Evolutionary conservation across 1,284 basidiomycete genomes (phyloP).

Genomic region (Ceratobasidium sp.): DNA sequence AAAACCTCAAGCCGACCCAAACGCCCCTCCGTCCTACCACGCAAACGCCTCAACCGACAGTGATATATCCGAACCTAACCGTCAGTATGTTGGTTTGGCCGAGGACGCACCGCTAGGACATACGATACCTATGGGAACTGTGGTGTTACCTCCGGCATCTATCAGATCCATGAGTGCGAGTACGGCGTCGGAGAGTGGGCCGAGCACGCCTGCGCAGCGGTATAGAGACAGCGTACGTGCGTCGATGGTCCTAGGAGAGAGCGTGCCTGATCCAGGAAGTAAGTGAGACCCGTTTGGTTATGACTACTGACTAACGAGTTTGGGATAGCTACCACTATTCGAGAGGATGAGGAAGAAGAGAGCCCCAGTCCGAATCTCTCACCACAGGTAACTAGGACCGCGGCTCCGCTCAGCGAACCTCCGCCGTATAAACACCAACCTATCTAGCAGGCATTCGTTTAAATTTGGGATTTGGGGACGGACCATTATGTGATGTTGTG

Average conservation of each 20-base stretch:
- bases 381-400: too few species aligned
- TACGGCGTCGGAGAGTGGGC: not conserved
- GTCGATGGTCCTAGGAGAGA: not conserved
- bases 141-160: not conserved
- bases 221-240: conserved; percentile 26
- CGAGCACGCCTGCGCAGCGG: conserved; percentile 17
- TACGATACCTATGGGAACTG: not conserved
- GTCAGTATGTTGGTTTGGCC: not conserved
- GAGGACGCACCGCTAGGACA: not conserved
- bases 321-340: too few species aligned
- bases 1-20: not conserved
- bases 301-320: too few species aligned
- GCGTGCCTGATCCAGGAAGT: conserved; percentile 5
- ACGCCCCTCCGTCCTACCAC: not conserved
- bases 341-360: too few species aligned
- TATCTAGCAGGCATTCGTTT: too few species aligned
- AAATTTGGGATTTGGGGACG: too few species aligned
- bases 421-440: too few species aligned
- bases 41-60: not conserved
- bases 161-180: not conserved
- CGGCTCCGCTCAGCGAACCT: too few species aligned
- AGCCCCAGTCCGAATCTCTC: too few species aligned
- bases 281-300: too few species aligned
- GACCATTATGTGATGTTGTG: too few species aligned
- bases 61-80: not conserved